These are phyloP conservation scores for Suillus placidus DNA, from an alignment of 768 basidiomycete genomes.

Conservation along the genomic window DNA sequence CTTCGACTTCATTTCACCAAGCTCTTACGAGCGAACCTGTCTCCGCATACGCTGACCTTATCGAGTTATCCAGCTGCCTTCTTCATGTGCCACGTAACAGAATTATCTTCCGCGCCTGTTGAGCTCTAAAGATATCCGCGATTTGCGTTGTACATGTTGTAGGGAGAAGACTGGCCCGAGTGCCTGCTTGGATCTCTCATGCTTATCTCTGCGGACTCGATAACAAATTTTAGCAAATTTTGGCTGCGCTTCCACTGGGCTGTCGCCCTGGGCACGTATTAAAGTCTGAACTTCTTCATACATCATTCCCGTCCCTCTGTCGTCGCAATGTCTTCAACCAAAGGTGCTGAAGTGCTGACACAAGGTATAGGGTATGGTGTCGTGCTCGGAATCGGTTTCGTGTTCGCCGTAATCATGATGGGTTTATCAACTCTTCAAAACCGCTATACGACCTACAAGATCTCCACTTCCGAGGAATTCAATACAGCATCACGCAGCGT, in stretches of 20 bases:
- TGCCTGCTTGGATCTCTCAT: constrained; percentile 15
- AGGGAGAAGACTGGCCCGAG: background rate
- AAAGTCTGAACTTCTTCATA: background rate
- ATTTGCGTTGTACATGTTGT: background rate
- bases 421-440: constrained; percentile 30
- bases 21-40: background rate
- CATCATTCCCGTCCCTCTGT: constrained; percentile 3
- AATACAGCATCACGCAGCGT: constrained; percentile 30
- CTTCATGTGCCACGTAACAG: background rate
- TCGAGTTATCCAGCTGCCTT: background rate
- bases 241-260: background rate
- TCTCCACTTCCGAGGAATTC: constrained; percentile 31
- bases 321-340: constrained; percentile 15
- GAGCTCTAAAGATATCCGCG: constrained; percentile 16
- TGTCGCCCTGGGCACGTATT: background rate
- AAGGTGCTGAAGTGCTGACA: constrained; percentile 22
- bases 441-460: constrained; percentile 30
- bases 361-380: constrained; percentile 34
- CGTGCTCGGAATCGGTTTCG: constrained; percentile 32
- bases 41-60: background rate
- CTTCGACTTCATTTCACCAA: background rate
- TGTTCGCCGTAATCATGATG: constrained; percentile 33
- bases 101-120: constrained; percentile 3
- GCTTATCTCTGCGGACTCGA: constrained; percentile 14
- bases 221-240: constrained; percentile 4